A percentile compares a stretch with the other conserved stretches of the same genome.
These are phyloP conservation scores for Botrytis deweyae DNA, from an alignment of 2,329 filamentous ascomycete species.

Conservation along the genomic window DNA sequence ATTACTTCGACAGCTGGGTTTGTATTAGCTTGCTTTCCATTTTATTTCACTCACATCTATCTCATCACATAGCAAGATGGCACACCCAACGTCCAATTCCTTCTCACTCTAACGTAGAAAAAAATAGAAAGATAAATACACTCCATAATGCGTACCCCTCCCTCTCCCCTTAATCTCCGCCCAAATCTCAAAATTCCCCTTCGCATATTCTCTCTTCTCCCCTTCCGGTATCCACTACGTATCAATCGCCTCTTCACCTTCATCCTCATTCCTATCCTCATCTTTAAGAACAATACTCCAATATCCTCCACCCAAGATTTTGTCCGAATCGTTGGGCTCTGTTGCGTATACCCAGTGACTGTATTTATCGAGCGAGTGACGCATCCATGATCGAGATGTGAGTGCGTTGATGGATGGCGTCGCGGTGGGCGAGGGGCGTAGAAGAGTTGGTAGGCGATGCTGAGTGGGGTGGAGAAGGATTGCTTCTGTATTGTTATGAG, in stretches of 20 bases:
- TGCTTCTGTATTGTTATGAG: too few species aligned
- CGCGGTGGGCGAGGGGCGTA: background rate
- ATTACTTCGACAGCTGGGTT: background rate
- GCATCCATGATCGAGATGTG: background rate
- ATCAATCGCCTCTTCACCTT: too few species aligned
- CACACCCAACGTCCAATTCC: too few species aligned
- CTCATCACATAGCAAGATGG: too few species aligned
- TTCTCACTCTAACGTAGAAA: too few species aligned
- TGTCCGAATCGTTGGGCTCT: accelerated
- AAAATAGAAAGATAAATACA: background rate
- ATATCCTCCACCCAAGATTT: background rate
- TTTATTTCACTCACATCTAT: too few species aligned
- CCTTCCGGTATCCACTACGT: too few species aligned
- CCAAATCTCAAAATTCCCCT: background rate
- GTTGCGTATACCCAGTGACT: background rate
- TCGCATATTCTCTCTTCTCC: too few species aligned
- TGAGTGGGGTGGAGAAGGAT: too few species aligned
- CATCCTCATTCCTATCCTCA: background rate
- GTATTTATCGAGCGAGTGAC: background rate
- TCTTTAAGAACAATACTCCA: background rate
- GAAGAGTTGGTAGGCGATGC: too few species aligned
- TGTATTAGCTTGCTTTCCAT: too few species aligned
- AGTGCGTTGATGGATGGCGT: background rate
- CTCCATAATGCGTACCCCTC: background rate
- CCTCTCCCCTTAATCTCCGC: too few species aligned